phyloP scores from a whole-genome alignment of 306 rosid genomes.

The Vigna mungo region DNA sequence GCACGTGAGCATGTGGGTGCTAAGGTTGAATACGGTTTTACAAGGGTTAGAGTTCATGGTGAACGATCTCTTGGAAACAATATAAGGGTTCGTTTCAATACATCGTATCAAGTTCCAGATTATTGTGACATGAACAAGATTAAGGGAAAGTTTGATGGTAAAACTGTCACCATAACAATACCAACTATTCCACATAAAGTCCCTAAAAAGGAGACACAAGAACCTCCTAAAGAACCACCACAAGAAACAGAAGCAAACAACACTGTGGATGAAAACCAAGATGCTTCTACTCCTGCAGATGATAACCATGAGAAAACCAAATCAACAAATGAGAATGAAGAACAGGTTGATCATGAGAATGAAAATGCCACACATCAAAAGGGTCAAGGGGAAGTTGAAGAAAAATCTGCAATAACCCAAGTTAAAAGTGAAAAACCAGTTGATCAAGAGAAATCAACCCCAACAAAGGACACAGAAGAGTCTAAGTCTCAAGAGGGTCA shows the following conservation, averaged over 20 bases:
- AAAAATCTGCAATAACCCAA: neutral
- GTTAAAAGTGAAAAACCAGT: neutral
- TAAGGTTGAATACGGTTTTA: slow-evolving; percentile 34
- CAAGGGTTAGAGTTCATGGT: slow-evolving; percentile 49
- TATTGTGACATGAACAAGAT: slow-evolving; percentile 34
- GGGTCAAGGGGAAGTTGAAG: slow-evolving; percentile 4
- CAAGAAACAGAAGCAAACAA: neutral
- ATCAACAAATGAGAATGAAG: neutral
- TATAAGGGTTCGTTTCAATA: slow-evolving; percentile 36
- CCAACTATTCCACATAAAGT: slow-evolving; percentile 29
- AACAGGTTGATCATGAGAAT: neutral
- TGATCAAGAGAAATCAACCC: neutral
- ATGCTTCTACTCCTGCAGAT: neutral
- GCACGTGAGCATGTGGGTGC: slow-evolving; percentile 38
- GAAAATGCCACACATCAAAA: slow-evolving; percentile 13
- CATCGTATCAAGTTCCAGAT: slow-evolving; percentile 42
- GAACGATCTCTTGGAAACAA: slow-evolving; percentile 45
- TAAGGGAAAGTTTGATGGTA: slow-evolving; percentile 42
- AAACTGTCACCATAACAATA: slow-evolving; percentile 40
- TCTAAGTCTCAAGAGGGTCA: slow-evolving; percentile 26
- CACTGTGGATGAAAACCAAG: neutral
- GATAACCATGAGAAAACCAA: neutral
- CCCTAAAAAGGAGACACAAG: neutral
- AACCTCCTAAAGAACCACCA: neutral
- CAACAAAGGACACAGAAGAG: slow-evolving; percentile 23